Percentiles rank a stretch among this genome's conserved stretches.
Evolutionary conservation across 495 filamentous ascomycete genomes (phyloP).

Genomic region (Haplographium delicatum): DNA sequence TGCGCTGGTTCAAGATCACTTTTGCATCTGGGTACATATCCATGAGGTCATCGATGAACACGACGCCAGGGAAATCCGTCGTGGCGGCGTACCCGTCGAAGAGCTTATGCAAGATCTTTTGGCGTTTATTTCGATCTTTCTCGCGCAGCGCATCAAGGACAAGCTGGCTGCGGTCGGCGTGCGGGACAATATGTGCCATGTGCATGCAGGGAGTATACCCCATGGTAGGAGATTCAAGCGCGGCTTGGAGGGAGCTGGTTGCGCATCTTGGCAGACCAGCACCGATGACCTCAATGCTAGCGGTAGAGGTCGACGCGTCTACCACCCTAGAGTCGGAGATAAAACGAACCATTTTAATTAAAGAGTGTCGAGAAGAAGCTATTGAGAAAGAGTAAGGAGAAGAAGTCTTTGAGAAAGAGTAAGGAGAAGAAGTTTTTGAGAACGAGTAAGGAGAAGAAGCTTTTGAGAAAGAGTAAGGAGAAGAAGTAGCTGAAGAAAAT

Average conservation of each 20-base stretch:
- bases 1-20: constrained; percentile 29
- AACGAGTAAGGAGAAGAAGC: too few species aligned
- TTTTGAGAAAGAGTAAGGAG: too few species aligned
- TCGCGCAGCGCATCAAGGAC: constrained; percentile 19
- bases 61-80: constrained; percentile 23
- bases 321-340: too few species aligned
- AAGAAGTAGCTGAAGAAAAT: too few species aligned
- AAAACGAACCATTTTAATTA: too few species aligned
- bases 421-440: too few species aligned
- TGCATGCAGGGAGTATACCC: constrained; percentile 24
- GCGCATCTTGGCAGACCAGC: constrained; percentile 28
- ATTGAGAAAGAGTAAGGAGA: too few species aligned
- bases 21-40: constrained; percentile 33
- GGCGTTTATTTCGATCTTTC: constrained; percentile 16
- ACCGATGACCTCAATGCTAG: constrained; percentile 22
- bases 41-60: constrained; percentile 30
- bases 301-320: too few species aligned
- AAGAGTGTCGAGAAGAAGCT: too few species aligned
- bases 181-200: constrained; percentile 18
- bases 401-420: too few species aligned
- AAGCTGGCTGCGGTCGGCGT: constrained; percentile 4
- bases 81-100: constrained; percentile 26
- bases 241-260: constrained; percentile 26
- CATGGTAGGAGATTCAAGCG: constrained; percentile 20
- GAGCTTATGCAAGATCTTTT: constrained; percentile 23